Percentiles rank a stretch among this genome's conserved stretches.
phyloP scores from a whole-genome alignment of 1,284 basidiomycete species.

The Binderoboletus segoi region DNA sequence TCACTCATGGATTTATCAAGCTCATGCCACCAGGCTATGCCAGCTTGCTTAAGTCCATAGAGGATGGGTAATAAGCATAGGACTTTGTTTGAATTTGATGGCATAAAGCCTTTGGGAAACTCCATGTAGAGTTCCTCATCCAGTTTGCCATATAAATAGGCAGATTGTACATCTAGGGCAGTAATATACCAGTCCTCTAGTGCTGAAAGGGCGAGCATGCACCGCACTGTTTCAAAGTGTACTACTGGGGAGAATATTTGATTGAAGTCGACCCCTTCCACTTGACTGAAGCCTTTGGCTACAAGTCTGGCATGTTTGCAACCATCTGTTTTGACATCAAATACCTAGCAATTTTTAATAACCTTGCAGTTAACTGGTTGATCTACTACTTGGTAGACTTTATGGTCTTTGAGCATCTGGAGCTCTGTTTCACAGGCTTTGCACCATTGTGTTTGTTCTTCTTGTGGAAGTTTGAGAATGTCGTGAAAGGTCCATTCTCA shows the following conservation, averaged over 20 bases:
- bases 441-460: background rate
- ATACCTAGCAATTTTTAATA: too few relatives aligned
- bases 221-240: too few relatives aligned
- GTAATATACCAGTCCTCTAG: background rate
- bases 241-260: too few relatives aligned
- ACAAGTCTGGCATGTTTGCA: too few relatives aligned
- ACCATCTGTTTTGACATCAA: too few relatives aligned
- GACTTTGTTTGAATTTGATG: background rate
- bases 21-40: background rate
- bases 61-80: background rate
- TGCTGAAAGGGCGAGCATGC: too few relatives aligned
- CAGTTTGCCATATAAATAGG: background rate
- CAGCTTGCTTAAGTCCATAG: constrained; percentile 4
- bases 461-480: too few relatives aligned
- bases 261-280: too few relatives aligned
- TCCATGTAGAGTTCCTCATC: background rate
- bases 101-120: background rate
- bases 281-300: too few relatives aligned
- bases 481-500: too few relatives aligned
- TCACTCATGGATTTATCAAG: background rate
- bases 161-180: background rate
- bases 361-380: too few relatives aligned
- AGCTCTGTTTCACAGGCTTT: background rate
- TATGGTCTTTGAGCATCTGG: background rate
- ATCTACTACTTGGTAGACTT: background rate